These are phyloP conservation scores for Spongispora temasekensis DNA, from an alignment of 1,284 basidiomycete species.

Conservation along the genomic window DNA sequence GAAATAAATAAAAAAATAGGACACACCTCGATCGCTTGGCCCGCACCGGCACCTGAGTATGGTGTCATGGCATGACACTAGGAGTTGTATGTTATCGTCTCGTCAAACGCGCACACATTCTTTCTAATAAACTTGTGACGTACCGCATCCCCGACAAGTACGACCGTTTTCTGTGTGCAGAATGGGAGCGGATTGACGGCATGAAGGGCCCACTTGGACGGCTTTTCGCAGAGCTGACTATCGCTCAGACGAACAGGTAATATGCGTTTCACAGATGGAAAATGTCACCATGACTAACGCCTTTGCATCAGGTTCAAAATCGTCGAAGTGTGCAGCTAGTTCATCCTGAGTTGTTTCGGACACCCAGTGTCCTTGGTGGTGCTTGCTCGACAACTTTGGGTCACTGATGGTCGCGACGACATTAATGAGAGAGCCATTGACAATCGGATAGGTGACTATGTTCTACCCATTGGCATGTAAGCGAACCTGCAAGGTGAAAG, in stretches of 20 bases:
- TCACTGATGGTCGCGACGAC: constrained; percentile 40
- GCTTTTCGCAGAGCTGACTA: constrained; percentile 19
- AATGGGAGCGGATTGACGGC: constrained; percentile 35
- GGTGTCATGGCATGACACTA: constrained; percentile 37
- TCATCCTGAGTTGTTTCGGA: constrained; percentile 31
- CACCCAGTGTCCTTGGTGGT: constrained; percentile 40
- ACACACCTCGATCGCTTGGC: constrained; percentile 35
- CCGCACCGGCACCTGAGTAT: constrained; percentile 31
- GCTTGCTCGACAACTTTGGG: constrained; percentile 37
- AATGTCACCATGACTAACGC: constrained; percentile 40
- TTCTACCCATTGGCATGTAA: constrained; percentile 35
- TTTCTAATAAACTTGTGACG: constrained; percentile 8
- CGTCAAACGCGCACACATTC: not conserved
- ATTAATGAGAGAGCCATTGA: constrained; percentile 44
- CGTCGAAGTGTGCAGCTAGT: constrained; percentile 31
- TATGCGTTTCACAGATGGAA: too few species aligned
- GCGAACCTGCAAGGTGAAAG: not conserved
- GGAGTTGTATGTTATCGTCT: not conserved
- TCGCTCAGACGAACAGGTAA: too few species aligned
- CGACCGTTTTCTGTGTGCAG: constrained; percentile 31
- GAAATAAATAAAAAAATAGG: not conserved
- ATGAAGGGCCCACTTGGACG: constrained; percentile 35
- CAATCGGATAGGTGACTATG: constrained; percentile 46
- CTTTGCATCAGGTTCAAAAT: constrained; percentile 47
- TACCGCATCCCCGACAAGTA: constrained; percentile 41